Percentiles rank a stretch among this genome's conserved stretches.
phyloP scores from a whole-genome alignment of 495 filamentous ascomycete species.

The Schizothecium vesticola region DNA sequence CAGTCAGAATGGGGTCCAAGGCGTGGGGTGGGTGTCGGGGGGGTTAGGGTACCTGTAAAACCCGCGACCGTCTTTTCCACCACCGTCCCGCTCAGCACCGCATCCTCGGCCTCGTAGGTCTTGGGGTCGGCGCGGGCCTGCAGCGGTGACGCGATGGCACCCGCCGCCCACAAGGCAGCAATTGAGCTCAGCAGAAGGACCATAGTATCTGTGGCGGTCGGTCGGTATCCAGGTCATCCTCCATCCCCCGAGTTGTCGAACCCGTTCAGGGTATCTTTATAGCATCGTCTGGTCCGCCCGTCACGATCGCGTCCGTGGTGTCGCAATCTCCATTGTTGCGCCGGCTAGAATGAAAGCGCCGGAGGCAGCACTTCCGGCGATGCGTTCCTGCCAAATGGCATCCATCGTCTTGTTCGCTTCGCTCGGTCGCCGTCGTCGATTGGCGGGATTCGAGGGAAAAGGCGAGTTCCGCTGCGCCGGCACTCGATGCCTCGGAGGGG shows the following conservation, averaged over 20 bases:
- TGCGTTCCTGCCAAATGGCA: not conserved
- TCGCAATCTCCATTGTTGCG: not conserved
- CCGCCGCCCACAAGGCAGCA: not conserved
- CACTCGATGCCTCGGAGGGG: not conserved
- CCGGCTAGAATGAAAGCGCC: not conserved
- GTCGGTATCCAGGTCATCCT: not conserved
- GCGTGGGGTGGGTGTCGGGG: not conserved
- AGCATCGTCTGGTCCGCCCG: not conserved
- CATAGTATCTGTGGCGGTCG: not conserved
- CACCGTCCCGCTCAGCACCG: slow-evolving; percentile 29
- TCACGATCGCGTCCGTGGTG: not conserved
- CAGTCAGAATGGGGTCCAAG: not conserved
- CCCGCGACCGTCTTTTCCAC: slow-evolving; percentile 31
- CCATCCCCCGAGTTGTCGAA: not conserved
- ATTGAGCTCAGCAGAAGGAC: not conserved
- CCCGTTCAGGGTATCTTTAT: not conserved
- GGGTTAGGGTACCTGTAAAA: slow-evolving; percentile 19
- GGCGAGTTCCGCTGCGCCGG: not conserved
- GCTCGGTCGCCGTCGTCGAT: not conserved
- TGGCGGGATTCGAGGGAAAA: not conserved
- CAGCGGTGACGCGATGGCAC: not conserved
- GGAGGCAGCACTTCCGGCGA: not conserved
- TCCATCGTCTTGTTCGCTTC: not conserved
- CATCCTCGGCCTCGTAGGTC: slow-evolving; percentile 39
- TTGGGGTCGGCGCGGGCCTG: not conserved